Percentiles rank a stretch among this genome's conserved stretches.
phyloP scores from a whole-genome alignment of 163 green algal species.

The Scenedesmus sp. region DNA sequence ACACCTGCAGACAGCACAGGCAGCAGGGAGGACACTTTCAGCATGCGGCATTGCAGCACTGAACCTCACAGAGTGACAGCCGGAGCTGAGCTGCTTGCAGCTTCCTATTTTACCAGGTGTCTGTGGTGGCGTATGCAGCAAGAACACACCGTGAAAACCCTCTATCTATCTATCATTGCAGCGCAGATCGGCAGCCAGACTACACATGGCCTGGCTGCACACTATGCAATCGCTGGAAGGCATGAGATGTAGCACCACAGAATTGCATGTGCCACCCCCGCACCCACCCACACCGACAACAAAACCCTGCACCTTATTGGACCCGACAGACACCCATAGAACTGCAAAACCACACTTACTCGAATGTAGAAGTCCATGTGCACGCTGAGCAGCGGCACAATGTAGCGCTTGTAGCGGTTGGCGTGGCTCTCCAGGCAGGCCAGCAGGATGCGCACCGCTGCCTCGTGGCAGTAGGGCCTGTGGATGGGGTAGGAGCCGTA shows the following conservation, averaged over 20 bases:
- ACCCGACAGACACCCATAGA: background rate
- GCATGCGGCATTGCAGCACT: background rate
- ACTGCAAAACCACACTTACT: conserved; percentile 55
- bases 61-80: background rate
- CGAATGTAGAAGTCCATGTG: conserved; percentile 99
- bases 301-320: too few species aligned
- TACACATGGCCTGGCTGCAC: too few species aligned
- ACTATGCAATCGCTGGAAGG: too few species aligned
- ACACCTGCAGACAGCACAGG: conserved; percentile 21
- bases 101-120: too few species aligned
- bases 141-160: background rate
- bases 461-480: conserved; percentile 95
- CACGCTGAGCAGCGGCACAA: conserved; percentile 93
- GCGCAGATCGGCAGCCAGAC: too few species aligned
- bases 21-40: background rate
- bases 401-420: conserved; percentile 92
- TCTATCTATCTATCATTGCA: too few species aligned
- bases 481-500: conserved; percentile 96
- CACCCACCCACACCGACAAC: too few species aligned
- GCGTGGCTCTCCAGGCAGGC: conserved; percentile 85
- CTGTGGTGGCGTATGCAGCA: background rate
- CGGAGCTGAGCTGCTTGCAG: background rate
- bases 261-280: too few species aligned
- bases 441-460: conserved; percentile 96
- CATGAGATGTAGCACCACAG: too few species aligned